Evolutionary conservation across 129 eudicot species (phyloP).

Genomic region (Centaurea solstitialis): DNA sequence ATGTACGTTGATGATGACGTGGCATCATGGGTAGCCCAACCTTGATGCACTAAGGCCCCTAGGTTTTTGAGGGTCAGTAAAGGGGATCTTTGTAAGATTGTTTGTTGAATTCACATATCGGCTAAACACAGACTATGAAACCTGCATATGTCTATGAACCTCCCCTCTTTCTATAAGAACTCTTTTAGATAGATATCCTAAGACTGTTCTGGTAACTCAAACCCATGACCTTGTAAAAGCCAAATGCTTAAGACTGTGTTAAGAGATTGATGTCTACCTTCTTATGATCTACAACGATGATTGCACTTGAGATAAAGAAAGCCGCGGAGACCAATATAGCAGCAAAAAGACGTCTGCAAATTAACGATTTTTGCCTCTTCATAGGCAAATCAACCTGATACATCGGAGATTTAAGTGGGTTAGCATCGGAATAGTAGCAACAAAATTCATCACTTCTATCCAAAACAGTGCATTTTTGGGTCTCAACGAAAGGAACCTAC

Average conservation of each 20-base stretch:
- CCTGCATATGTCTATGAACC: background rate
- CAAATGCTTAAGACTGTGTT: slow-evolving; percentile 1
- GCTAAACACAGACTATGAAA: background rate
- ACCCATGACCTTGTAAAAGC: background rate
- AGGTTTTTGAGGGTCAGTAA: background rate
- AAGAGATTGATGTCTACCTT: slow-evolving; percentile 36
- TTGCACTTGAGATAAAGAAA: slow-evolving; percentile 55
- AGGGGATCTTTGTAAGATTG: background rate
- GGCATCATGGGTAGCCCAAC: background rate
- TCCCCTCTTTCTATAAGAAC: background rate
- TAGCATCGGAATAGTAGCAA: background rate
- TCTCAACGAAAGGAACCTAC: background rate
- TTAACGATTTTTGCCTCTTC: slow-evolving; percentile 44
- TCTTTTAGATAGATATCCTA: background rate
- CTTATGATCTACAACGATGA: slow-evolving; percentile 51
- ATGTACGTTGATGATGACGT: background rate
- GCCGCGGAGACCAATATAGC: slow-evolving; percentile 54
- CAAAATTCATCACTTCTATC: background rate
- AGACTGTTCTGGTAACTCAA: background rate
- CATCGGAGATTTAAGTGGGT: background rate
- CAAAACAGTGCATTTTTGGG: background rate
- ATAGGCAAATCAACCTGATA: slow-evolving; percentile 41
- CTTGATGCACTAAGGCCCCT: background rate
- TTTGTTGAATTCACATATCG: background rate
- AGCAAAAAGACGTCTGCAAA: slow-evolving; percentile 45